A percentile compares a stretch with the other conserved stretches of the same genome.
Conservation (phyloP, 1,284 basidiomycete genomes). For the Pterulicium gracile region DNA sequence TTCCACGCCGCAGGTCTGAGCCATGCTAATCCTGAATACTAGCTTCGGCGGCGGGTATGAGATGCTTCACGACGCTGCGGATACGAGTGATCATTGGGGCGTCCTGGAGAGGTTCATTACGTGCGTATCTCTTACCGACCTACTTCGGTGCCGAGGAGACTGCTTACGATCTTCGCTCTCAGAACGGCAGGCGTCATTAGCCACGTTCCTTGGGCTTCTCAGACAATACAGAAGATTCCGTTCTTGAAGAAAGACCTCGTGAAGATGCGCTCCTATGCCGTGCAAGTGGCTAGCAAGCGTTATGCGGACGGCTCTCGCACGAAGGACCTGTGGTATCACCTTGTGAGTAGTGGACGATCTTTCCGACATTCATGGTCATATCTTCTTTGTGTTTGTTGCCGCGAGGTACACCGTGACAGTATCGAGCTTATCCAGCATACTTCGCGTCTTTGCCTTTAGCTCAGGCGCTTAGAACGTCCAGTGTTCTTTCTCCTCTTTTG, state of each 20-base stretch:
- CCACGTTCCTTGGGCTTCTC: conserved; percentile 30
- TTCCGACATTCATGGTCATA: neutral
- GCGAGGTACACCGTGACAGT: too few relatives aligned
- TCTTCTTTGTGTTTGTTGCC: neutral
- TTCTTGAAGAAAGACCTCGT: conserved; percentile 13
- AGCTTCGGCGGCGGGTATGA: conserved; percentile 41
- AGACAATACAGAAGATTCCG: conserved; percentile 13
- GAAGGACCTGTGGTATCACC: conserved; percentile 38
- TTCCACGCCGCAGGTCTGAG: conserved; percentile 4
- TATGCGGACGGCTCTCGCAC: conserved; percentile 22
- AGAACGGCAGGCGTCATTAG: conserved; percentile 25
- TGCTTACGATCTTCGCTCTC: conserved; percentile 3
- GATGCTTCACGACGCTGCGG: conserved; percentile 27
- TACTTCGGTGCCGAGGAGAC: too few relatives aligned
- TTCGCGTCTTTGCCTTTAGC: neutral
- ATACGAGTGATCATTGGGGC: conserved; percentile 25
- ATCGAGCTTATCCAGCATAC: too few relatives aligned
- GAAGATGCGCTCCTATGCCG: conserved; percentile 21
- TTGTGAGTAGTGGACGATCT: conserved; percentile 16
- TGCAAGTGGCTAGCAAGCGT: conserved; percentile 23
- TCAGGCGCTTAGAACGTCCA: neutral
- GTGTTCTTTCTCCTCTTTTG: neutral
- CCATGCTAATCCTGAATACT: conserved; percentile 6
- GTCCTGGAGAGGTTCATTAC: conserved; percentile 24
- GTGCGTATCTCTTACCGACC: conserved; percentile 20